Base-by-base conservation (phyloP, 768 basidiomycete genomes). In the Mycena maculata region DNA sequence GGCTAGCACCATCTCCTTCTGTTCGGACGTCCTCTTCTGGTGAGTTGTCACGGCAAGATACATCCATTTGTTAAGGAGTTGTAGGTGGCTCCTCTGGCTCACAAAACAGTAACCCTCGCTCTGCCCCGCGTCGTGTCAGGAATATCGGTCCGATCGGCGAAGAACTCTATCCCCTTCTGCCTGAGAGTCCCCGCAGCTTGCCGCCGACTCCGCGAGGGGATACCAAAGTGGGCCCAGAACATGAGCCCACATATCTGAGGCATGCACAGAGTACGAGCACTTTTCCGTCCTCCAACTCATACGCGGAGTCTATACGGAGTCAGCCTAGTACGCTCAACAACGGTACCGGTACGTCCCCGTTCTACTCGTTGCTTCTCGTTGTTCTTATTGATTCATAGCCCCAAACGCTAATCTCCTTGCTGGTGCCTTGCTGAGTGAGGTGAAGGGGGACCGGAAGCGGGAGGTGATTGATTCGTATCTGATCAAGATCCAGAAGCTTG, bases 351-450 rank as follows among this genome's bases (percentile, higher is more conserved):
- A n/a, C 45, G 41, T 44, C 15, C 7, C 41, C 7, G 15, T 22
- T 38, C 30, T 52, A 45, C 27, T 38, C 25, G 23, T 25, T 33
- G 6, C 25, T 13, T 28, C 25, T 41, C 12, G 20, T 39, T 36
- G 5, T 39, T 54, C 28, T 53, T 9, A 63, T 60, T 16, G 4
- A 2, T 6, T 38, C 50, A 47, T 50, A 65, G 54, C 59, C n/a
- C 60, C 67, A n/a, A 75, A 69, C 38, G 67, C 76, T 2, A 70
- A 63, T 30, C 66, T 77, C 15, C 72, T 77, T 38, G 71, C 72
- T 18, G 73, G 73, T 10, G 75, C 75, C 20, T 61, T 77, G 39
- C 69, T 76, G 31, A 62, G 62, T 12, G 76, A 77, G 60, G 68
- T 75, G 5, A 72, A 69, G 50, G 71, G 67, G 36, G 70, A 71